Conservation (phyloP, 192 early-diverging fungal species). For the Gryganskiella cystojenkinii region DNA sequence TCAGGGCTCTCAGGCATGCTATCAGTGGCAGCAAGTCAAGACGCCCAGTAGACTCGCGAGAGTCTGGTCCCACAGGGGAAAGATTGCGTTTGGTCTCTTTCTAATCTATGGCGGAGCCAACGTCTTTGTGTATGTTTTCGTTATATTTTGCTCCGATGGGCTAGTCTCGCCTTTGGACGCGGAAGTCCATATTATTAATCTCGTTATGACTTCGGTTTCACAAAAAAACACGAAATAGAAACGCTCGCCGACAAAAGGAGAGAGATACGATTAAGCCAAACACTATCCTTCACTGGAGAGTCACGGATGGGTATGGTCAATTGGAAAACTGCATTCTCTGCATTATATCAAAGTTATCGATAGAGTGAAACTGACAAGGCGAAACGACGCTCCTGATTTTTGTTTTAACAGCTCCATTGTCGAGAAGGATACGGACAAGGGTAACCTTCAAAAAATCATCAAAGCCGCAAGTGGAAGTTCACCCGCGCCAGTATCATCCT, state of each 20-base stretch:
- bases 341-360: neutral
- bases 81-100: conserved; percentile 46
- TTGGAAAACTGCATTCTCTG: neutral
- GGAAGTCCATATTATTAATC: too few relatives aligned
- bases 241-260: conserved; percentile 36
- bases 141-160: too few relatives aligned
- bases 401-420: conserved; percentile 42
- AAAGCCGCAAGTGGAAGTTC: conserved; percentile 36
- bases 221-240: too few relatives aligned
- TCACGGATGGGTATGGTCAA: conserved; percentile 38
- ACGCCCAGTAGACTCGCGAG: conserved; percentile 1
- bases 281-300: conserved; percentile 53
- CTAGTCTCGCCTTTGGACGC: too few relatives aligned
- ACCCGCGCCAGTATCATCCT: conserved; percentile 24
- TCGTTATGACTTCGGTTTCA: too few relatives aligned
- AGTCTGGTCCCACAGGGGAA: conserved; percentile 40
- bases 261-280: conserved; percentile 47
- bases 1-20: too few relatives aligned
- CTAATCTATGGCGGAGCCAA: conserved; percentile 39
- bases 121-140: conserved; percentile 31
- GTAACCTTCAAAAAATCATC: conserved; percentile 29
- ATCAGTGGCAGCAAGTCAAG: neutral
- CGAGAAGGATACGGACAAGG: conserved; percentile 45
- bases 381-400: neutral
- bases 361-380: neutral